Percentiles rank a stretch among this genome's conserved stretches.
Evolutionary conservation across 345 rosid species (phyloP).

Genomic region (Noccaea caerulescens): DNA sequence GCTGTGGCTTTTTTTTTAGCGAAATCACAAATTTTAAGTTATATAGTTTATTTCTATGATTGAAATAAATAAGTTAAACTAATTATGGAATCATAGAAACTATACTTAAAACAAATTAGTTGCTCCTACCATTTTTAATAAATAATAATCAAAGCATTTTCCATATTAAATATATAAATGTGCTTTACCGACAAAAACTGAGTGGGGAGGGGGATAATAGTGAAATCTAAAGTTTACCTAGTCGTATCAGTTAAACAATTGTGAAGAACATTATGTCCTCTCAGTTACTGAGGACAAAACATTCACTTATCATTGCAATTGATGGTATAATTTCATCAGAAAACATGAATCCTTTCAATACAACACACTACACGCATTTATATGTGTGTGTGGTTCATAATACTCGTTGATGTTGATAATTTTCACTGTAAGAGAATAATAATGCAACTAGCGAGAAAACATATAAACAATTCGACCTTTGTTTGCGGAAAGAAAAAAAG

Average conservation of each 20-base stretch:
- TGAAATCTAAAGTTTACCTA: constrained; percentile 8
- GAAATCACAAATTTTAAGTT: too few species aligned
- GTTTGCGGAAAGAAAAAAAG: neutral
- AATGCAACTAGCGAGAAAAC: neutral
- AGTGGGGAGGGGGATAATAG: constrained; percentile 7
- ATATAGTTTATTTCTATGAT: too few species aligned
- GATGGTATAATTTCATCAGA: neutral
- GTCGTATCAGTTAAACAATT: constrained; percentile 2
- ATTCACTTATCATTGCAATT: constrained; percentile 6
- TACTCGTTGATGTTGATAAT: neutral
- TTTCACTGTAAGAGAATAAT: neutral
- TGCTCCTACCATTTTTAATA: constrained; percentile 18
- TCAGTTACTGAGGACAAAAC: neutral
- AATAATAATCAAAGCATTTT: neutral
- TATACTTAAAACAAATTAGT: neutral
- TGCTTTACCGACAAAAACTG: constrained; percentile 33
- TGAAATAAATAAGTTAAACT: neutral
- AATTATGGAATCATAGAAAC: neutral
- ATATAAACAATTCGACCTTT: neutral
- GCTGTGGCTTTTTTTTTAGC: too few species aligned
- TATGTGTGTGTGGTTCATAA: neutral
- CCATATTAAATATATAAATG: neutral
- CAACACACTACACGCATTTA: neutral
- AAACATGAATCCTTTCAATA: neutral
- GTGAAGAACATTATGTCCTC: constrained; percentile 32